Evolutionary conservation across 768 basidiomycete genomes (phyloP).

Genomic region (Pleurotus cornucopiae): DNA sequence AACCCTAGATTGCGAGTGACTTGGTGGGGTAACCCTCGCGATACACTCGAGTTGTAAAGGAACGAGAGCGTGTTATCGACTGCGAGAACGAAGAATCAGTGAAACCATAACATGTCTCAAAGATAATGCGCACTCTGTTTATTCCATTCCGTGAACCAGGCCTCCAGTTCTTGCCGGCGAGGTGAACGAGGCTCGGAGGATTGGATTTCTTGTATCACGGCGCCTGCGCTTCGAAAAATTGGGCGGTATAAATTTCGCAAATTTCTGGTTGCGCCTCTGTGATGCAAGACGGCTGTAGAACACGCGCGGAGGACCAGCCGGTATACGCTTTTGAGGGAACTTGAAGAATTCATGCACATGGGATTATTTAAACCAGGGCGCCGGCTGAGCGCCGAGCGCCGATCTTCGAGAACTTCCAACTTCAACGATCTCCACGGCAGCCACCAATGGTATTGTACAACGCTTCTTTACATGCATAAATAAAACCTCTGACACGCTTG

Average conservation of each 20-base stretch:
- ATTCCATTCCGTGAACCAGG: conserved; percentile 53
- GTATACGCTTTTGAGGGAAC: conserved; percentile 52
- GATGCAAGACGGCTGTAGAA: conserved; percentile 56
- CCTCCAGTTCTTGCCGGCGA: conserved; percentile 26
- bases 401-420: too few species aligned
- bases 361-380: too few species aligned
- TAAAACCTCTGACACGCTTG: too few species aligned
- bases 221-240: conserved; percentile 47
- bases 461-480: too few species aligned
- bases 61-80: conserved; percentile 68
- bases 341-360: neutral
- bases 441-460: too few species aligned
- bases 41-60: conserved; percentile 55
- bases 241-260: conserved; percentile 51
- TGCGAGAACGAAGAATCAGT: conserved; percentile 20
- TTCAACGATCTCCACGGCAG: too few species aligned
- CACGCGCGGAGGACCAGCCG: conserved; percentile 53
- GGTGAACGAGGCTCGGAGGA: conserved; percentile 14
- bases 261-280: conserved; percentile 35
- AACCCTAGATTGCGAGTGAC: conserved; percentile 52
- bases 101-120: too few species aligned
- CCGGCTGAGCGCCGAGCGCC: too few species aligned
- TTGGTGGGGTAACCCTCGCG: conserved; percentile 59
- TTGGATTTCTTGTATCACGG: conserved; percentile 37
- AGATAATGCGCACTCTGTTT: conserved; percentile 39